These are phyloP conservation scores for Cercis canadensis DNA, from an alignment of 306 rosid genomes.

Conservation along the genomic window DNA sequence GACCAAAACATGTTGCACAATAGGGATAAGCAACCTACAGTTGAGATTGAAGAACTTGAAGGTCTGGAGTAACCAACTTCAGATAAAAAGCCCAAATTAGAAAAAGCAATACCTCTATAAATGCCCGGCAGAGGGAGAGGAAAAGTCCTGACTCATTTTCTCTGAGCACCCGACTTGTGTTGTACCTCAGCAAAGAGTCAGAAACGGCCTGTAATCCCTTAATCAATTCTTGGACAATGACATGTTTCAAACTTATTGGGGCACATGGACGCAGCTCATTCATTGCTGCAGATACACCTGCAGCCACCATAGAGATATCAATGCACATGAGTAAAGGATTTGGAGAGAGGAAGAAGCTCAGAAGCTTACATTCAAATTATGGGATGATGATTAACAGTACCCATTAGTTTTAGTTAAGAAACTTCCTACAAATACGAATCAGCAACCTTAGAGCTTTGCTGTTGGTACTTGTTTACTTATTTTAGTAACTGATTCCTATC, in stretches of 20 bases:
- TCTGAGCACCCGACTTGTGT: conserved; percentile 79
- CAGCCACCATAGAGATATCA: conserved; percentile 48
- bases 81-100: conserved; percentile 23
- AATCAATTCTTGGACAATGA: conserved; percentile 83
- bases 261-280: conserved; percentile 98
- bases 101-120: conserved; percentile 66
- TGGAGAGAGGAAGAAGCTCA: neutral
- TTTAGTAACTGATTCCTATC: neutral
- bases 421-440: neutral
- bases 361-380: no score
- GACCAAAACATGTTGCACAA: conserved; percentile 92
- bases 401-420: neutral
- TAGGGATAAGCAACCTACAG: neutral
- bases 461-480: neutral
- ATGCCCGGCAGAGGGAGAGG: conserved; percentile 92
- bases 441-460: neutral
- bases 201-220: conserved; percentile 85
- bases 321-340: neutral
- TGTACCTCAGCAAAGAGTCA: conserved; percentile 80
- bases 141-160: conserved; percentile 92
- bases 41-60: conserved; percentile 33
- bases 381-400: neutral
- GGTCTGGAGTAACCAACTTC: conserved; percentile 5
- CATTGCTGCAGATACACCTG: conserved; percentile 97
- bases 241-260: conserved; percentile 81